Percentiles rank a stretch among this genome's conserved stretches.
Evolutionary conservation across 2,329 filamentous ascomycete genomes (phyloP).

Genomic region (Capronia coronata): DNA sequence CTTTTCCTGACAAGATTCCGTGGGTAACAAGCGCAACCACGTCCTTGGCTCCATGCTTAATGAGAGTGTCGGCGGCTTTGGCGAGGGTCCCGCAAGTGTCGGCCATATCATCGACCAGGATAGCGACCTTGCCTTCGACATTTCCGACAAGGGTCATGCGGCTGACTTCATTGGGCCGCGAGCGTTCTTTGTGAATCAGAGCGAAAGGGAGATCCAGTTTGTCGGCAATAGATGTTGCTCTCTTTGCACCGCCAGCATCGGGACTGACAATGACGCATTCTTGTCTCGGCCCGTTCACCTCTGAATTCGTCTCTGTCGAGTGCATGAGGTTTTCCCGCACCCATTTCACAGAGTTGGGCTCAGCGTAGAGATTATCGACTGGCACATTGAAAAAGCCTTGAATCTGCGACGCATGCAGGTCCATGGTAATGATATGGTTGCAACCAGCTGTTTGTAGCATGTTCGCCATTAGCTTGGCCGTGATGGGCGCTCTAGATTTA

Average conservation of each 20-base stretch:
- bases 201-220: slow-evolving; percentile 85
- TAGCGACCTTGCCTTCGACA: slow-evolving; percentile 82
- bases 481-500: slow-evolving; percentile 91
- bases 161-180: slow-evolving; percentile 82
- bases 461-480: slow-evolving; percentile 90
- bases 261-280: slow-evolving; percentile 84
- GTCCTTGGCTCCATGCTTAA: slow-evolving; percentile 76
- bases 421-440: slow-evolving; percentile 93
- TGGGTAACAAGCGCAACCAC: slow-evolving; percentile 95
- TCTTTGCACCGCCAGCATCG: slow-evolving; percentile 89
- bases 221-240: slow-evolving; percentile 87
- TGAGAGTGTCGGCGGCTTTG: slow-evolving; percentile 85
- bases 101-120: slow-evolving; percentile 96
- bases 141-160: slow-evolving; percentile 96
- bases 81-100: slow-evolving; percentile 84
- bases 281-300: slow-evolving; percentile 23
- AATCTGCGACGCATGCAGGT: slow-evolving; percentile 87
- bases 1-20: slow-evolving; percentile 80
- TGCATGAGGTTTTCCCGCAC: slow-evolving; percentile 79
- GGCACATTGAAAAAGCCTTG: slow-evolving; percentile 91
- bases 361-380: slow-evolving; percentile 79
- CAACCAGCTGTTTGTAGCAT: slow-evolving; percentile 95
- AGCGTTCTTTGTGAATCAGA: slow-evolving; percentile 93
- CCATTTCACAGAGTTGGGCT: slow-evolving; percentile 86
- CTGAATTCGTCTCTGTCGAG: slow-evolving; percentile 46